Evolutionary conservation across 495 filamentous ascomycete genomes (phyloP), one percentile per base, ranked within the genome.

Genomic region (Daldinia concentrica): DNA sequence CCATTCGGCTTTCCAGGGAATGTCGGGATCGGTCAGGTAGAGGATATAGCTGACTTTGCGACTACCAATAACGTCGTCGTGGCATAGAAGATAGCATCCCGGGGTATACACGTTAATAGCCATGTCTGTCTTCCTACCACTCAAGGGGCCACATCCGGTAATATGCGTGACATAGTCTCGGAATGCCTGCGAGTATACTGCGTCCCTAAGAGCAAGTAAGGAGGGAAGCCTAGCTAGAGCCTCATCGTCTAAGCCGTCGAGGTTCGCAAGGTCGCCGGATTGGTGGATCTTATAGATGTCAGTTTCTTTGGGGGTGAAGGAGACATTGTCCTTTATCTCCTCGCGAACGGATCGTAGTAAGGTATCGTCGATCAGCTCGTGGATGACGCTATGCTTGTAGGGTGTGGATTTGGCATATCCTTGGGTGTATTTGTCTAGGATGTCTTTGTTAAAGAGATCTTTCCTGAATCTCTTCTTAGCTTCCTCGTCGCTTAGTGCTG

Each of bases 241-340:
- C 0, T 90, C 87, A 75, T 93, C 89, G 59, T 96, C 92, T 6
- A 99, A 85, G 4, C 95, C 95, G 80, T 97, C 93, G 48, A 99
- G 89, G 78, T 99, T 99, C 8, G 95, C 96, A 17, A 99, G 86
- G 77, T 99, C 95, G 61, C 95, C 95, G 30, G 95, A 98, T 81
- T 98, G 95, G 85, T 98, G 94, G 78, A 98, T 98, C 80, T 95
- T 97, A 85, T 99, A 99, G 81, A 99, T 98, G 80, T 99, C 96
- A 64, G 95, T 99, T 78, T 99, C 95, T 82, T 99, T 99, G 70
- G 94, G 94, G 54, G 95, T 97, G 82, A 99, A 99, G 76, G 90
- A 89, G 66, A 99, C 89, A 74, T 95, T 93, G 54, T 87, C 84
- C 79, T 91, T 89, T 77, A 98, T 94, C 83, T 99, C 95, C 68